phyloP scores from a whole-genome alignment of 371 early-diverging fungal species.

The Mortierella sp. region DNA sequence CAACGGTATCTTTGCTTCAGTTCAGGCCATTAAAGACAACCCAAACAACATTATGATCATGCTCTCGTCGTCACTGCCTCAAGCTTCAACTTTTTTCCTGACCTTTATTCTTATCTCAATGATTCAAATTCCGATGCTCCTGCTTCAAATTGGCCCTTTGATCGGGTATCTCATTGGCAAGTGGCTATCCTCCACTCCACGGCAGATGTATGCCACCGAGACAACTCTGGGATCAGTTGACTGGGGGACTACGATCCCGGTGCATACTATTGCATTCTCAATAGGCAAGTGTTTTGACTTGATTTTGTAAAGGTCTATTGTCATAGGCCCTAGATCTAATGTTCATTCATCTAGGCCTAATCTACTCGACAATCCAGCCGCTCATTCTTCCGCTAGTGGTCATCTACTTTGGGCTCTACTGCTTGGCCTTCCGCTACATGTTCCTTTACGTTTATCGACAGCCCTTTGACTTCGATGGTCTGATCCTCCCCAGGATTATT shows the following conservation, averaged over 20 bases:
- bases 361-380: conserved; percentile 87
- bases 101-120: conserved; percentile 86
- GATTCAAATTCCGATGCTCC: conserved; percentile 59
- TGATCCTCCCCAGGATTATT: conserved; percentile 76
- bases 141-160: conserved; percentile 78
- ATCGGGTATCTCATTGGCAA: conserved; percentile 60
- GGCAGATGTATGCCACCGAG: conserved; percentile 65
- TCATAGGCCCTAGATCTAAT: not conserved
- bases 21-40: conserved; percentile 62
- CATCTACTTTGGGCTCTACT: conserved; percentile 80
- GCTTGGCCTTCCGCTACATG: conserved; percentile 85
- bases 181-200: conserved; percentile 78
- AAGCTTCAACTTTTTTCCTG: conserved; percentile 83
- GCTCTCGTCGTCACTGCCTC: conserved; percentile 74
- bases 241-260: conserved; percentile 59
- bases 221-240: conserved; percentile 60
- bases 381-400: conserved; percentile 81
- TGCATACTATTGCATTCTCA: conserved; percentile 45
- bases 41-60: conserved; percentile 67
- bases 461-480: conserved; percentile 70
- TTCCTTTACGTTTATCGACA: conserved; percentile 83
- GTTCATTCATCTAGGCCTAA: conserved; percentile 61
- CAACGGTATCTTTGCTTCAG: conserved; percentile 71
- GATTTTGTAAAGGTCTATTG: not conserved
- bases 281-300: conserved; percentile 20